phyloP scores from a whole-genome alignment of 306 rosid species.

The Vachellia pachyceras region DNA sequence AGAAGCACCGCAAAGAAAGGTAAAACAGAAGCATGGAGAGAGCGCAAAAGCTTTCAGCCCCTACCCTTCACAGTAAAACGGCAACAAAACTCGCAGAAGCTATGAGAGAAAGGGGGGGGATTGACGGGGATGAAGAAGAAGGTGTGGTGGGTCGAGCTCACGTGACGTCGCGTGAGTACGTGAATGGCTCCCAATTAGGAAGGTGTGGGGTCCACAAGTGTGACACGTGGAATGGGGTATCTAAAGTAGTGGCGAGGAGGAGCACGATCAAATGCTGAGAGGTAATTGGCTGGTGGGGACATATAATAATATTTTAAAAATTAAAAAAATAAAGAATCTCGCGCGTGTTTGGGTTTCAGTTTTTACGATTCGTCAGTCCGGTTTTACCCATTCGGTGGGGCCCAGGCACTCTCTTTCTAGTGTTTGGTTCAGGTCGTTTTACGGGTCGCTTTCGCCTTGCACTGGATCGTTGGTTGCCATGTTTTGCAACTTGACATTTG shows the following conservation, averaged over 20 bases:
- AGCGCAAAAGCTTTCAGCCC: not conserved
- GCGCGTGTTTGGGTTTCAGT: not conserved
- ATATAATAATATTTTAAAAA: not conserved
- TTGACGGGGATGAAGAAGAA: not conserved
- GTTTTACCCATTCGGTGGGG: constrained; percentile 3
- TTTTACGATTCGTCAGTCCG: not conserved
- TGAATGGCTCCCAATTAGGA: constrained; percentile 11
- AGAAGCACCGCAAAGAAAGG: not conserved
- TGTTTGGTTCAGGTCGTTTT: constrained; percentile 16
- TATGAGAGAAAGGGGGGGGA: not conserved
- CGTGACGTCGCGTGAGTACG: constrained; percentile 54
- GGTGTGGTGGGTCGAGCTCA: constrained; percentile 37
- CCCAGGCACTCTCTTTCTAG: not conserved
- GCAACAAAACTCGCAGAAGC: constrained; percentile 32
- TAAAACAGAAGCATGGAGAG: not conserved
- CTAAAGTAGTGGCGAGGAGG: constrained; percentile 70
- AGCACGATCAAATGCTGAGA: constrained; percentile 57
- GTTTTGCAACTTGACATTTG: not conserved
- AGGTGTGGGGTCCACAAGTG: constrained; percentile 27
- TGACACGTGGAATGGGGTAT: constrained; percentile 57
- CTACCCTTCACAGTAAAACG: not conserved
- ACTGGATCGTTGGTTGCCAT: not conserved
- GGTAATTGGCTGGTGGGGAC: constrained; percentile 46
- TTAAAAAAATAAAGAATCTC: not conserved
- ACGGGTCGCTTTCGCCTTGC: constrained; percentile 16